Base-by-base conservation (phyloP, 2,329 filamentous ascomycete species). In the Fusarium sterilihyphosum region DNA sequence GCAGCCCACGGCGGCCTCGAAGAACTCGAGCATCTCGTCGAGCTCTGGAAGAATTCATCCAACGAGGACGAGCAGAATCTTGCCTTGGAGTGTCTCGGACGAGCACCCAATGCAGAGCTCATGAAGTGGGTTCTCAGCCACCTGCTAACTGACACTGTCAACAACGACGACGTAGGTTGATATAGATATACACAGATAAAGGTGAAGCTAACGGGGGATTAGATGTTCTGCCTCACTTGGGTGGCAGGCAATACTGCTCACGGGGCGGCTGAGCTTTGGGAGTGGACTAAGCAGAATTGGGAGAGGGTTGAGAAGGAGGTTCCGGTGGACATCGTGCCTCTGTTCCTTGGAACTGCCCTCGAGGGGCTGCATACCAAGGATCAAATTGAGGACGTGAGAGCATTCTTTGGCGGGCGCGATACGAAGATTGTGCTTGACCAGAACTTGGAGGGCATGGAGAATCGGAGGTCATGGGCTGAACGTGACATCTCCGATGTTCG, bases 111-210 rank as follows among this genome's bases (percentile, higher is more conserved):
- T 5, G 31, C n/a, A 6, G n/a, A 26, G 49, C n/a, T 53, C 3
- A 37, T 26, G 17, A 37, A 22, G 2, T 26, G 50, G 50, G n/a
- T 26, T 20, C 50, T 26, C 16, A 8, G 13, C 17, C 9, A 37
- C 9, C n/a, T 26, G 2, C n/a, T 53, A 0, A 37, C n/a, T 5
- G 33, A 37, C 17, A 37, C 50, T 11, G 50, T 53, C n/a, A 26
- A 53, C 9, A 26, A 16, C 8, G 0, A 53, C 4, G 33, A 22
- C 2, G 50, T 22, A 16, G 2, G 33, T 37, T 20, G 13, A 20
- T 3, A 9, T 0, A 6, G 6, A 11, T 7, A 1, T 31, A n/a
- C 14, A 37, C 17, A 5, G 6, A 2, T 3, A 53, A 5, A 53
- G 3, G 18, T 12, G 5, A 53, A 4, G 3, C 33, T 53, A 16